Percentiles rank a stretch among this genome's conserved stretches.
These are phyloP conservation scores for Raphanus hybrid DNA, from an alignment of 441 rosid species.

Conservation along the genomic window DNA sequence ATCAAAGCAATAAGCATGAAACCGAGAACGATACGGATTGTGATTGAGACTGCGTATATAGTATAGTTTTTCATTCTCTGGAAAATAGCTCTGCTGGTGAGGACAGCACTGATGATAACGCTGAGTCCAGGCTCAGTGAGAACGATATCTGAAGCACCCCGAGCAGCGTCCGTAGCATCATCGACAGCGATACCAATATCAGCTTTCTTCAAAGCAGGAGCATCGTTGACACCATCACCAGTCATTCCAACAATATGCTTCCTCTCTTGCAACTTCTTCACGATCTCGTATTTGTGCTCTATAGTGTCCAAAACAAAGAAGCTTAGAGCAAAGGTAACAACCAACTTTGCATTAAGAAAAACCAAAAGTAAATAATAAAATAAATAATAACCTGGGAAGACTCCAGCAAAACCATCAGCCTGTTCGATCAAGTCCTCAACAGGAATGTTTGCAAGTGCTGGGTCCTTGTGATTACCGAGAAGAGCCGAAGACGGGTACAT, in stretches of 20 bases:
- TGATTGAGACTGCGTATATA: slow-evolving; percentile 58
- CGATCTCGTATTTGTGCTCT: slow-evolving; percentile 72
- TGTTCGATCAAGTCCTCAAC: slow-evolving; percentile 52
- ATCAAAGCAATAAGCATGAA: slow-evolving; percentile 77
- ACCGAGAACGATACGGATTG: slow-evolving; percentile 67
- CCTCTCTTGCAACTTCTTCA: slow-evolving; percentile 55
- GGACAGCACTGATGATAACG: no score
- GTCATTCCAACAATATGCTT: slow-evolving; percentile 72
- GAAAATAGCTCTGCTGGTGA: slow-evolving; percentile 51
- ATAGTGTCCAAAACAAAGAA: slow-evolving; percentile 15
- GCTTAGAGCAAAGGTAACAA: not conserved
- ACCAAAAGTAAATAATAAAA: no score
- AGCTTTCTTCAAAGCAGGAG: slow-evolving; percentile 65
- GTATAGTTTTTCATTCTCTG: slow-evolving; percentile 70
- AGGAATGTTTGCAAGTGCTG: slow-evolving; percentile 45
- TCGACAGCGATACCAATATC: slow-evolving; percentile 71
- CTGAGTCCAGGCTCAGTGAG: slow-evolving; percentile 66
- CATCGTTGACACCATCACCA: slow-evolving; percentile 71
- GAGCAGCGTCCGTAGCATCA: slow-evolving; percentile 64
- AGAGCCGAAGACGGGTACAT: slow-evolving; percentile 75
- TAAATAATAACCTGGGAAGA: slow-evolving; percentile 50
- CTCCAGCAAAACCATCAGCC: slow-evolving; percentile 70
- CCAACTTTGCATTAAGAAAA: not conserved
- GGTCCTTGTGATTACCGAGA: slow-evolving; percentile 53
- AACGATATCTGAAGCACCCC: slow-evolving; percentile 66